Base-by-base conservation (phyloP, 2,329 filamentous ascomycete genomes). In the Scytalidium lignicola region DNA sequence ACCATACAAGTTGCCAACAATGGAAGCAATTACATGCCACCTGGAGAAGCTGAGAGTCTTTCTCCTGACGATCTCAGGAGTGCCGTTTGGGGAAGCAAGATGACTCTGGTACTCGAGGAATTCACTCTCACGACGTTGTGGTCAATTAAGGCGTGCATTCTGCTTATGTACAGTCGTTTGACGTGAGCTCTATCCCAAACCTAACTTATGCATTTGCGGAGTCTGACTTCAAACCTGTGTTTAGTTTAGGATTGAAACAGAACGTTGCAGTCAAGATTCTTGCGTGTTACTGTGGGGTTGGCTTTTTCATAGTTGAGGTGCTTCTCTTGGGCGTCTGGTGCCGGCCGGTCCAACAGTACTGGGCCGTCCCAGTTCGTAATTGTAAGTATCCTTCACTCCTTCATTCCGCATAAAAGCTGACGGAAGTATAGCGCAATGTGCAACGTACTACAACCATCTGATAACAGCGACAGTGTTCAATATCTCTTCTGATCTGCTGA, bases 41-140 rank as follows among this genome's bases (percentile, higher is more conserved):
- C 21, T 21, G 40, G 40, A 18, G 40, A 17, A 41, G 18, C 40
- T 10, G n/a, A 41, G 18, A 21, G 10, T 12, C 40, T 41, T 9
- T 2, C 8, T 17, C 40, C 40, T 9, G 13, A n/a, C 8, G 19
- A 41, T 19, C 19, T 47, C 9, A 23, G 26, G n/a, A 39, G 41
- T 28, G 26, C 21, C 12, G 41, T 47, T 26, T 47, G 39, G 22
- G 80, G 79, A 7, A 81, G 78, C 43, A 83, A 83, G 69, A 77
- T 79, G 71, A 79, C 82, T 1, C 67, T 82, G 43, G 73, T 80
- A 9, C 74, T 76, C 3, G 79, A 83, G 55, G 70, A 81, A 63
- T 73, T 75, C 59, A 83, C 85, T 65, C 66, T 82, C 19, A 67
- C 79, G 41, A 71, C 74, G 9, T 75, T 76, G 20, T 81, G 75